Evolutionary conservation across 2,329 filamentous ascomycete genomes (phyloP).

Genomic region (Bipolaris zeicola): DNA sequence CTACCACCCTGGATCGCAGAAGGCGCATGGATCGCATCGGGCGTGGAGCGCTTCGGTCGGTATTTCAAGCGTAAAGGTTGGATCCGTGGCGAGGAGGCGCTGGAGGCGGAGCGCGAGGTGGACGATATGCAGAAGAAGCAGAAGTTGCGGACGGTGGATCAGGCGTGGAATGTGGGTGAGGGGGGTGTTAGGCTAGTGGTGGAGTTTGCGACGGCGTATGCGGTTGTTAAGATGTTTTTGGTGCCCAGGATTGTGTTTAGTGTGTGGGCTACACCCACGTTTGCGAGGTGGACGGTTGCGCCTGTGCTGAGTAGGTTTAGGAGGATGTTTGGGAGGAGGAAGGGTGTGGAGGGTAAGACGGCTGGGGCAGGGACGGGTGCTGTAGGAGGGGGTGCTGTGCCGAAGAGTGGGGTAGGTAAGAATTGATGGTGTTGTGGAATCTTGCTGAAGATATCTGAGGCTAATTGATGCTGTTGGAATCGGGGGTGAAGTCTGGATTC

Average conservation of each 20-base stretch:
- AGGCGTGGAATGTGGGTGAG: constrained; percentile 49
- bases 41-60: constrained; percentile 73
- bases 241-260: constrained; percentile 77
- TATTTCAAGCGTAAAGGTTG: constrained; percentile 82
- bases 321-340: constrained; percentile 46
- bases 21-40: constrained; percentile 61
- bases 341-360: constrained; percentile 28
- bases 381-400: constrained; percentile 37
- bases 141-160: constrained; percentile 40
- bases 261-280: constrained; percentile 91
- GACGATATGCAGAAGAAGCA: constrained; percentile 13
- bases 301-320: constrained; percentile 41
- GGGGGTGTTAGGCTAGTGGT: constrained; percentile 61
- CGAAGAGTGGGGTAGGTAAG: constrained; percentile 28
- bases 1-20: constrained; percentile 66
- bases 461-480: neutral
- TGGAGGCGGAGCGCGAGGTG: constrained; percentile 50
- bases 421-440: neutral
- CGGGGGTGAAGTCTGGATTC: neutral
- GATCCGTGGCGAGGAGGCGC: constrained; percentile 64
- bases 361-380: constrained; percentile 42
- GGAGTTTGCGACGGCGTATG: constrained; percentile 85
- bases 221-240: constrained; percentile 83
- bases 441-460: neutral
- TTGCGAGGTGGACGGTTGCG: constrained; percentile 61